A percentile compares a stretch with the other conserved stretches of the same genome.
phyloP scores from a whole-genome alignment of 2,329 filamentous ascomycete genomes.

The Penicillium sp. region DNA sequence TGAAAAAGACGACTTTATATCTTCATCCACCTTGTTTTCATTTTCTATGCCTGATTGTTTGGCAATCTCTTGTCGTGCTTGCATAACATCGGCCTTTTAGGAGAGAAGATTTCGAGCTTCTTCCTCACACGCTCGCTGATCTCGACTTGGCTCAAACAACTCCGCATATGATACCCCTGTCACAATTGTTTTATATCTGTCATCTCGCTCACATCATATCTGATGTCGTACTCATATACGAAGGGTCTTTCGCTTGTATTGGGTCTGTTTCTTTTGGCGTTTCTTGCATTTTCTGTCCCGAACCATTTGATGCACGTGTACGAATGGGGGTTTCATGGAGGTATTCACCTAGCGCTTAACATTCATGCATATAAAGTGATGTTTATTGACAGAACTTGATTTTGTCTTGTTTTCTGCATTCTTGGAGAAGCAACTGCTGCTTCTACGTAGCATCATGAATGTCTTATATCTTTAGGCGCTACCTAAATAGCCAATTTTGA shows the following conservation, averaged over 20 bases:
- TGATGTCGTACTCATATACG: slow-evolving; percentile 3
- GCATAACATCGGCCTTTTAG: slow-evolving; percentile 1
- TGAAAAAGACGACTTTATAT: not conserved
- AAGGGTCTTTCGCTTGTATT: not conserved
- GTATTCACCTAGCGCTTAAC: not conserved
- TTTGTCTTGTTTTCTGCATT: not conserved
- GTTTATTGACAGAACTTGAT: not conserved
- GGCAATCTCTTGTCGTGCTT: not conserved
- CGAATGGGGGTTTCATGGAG: not conserved
- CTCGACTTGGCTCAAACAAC: slow-evolving; percentile 17
- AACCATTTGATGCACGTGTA: not conserved
- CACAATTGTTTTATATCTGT: slow-evolving; percentile 7
- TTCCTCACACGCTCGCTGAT: slow-evolving; percentile 17
- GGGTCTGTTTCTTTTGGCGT: not conserved
- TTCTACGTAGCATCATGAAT: not conserved
- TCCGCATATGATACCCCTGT: slow-evolving; percentile 33
- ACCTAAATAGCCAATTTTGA: slow-evolving; percentile 1
- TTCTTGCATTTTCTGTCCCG: slow-evolving; percentile 3
- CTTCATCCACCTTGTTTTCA: not conserved
- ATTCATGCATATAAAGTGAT: not conserved
- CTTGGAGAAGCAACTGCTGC: too few relatives aligned
- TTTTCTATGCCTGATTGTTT: not conserved
- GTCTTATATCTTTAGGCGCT: not conserved
- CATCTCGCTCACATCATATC: not conserved
- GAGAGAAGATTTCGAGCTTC: slow-evolving; percentile 1